phyloP scores from a whole-genome alignment of 345 rosid genomes.

The Iberis pinnata region DNA sequence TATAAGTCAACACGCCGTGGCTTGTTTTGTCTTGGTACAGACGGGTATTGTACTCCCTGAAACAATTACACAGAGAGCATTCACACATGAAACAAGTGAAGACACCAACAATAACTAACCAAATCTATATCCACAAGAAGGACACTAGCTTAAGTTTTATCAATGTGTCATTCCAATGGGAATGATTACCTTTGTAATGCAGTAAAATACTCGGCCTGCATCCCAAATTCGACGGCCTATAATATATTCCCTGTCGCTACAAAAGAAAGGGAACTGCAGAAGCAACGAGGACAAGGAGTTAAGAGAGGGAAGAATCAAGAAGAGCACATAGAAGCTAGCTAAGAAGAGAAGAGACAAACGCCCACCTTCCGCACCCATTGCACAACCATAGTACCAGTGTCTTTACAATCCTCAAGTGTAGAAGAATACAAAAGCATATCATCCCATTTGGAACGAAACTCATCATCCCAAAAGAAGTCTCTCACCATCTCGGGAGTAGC shows the following conservation, averaged over 20 bases:
- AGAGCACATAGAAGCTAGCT: not conserved
- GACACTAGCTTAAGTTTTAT: not conserved
- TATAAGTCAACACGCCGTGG: conserved; percentile 85
- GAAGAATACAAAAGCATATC: conserved; percentile 64
- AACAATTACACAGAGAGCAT: conserved; percentile 10
- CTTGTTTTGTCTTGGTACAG: conserved; percentile 64
- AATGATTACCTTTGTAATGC: conserved; percentile 93
- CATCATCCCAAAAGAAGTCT: conserved; percentile 98
- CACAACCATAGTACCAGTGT: conserved; percentile 72
- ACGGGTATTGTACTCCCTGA: conserved; percentile 72
- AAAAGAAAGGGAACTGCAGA: conserved; percentile 94
- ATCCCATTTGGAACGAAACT: conserved; percentile 75
- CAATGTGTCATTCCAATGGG: not conserved
- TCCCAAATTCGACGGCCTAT: conserved; percentile 97
- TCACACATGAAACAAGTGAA: not conserved
- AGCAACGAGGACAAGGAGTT: conserved; percentile 8
- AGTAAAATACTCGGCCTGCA: conserved; percentile 63
- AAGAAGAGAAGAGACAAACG: not conserved
- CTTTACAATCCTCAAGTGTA: conserved; percentile 59
- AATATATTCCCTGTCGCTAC: conserved; percentile 91
- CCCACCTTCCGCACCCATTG: conserved; percentile 92
- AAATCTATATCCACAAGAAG: not conserved
- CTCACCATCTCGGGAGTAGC: conserved; percentile 81
- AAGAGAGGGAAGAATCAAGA: conserved; percentile 4
- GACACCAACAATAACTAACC: not conserved